These are phyloP conservation scores for Cladophialophora carrionii DNA, from an alignment of 2,329 filamentous ascomycete genomes.

Conservation along the genomic window DNA sequence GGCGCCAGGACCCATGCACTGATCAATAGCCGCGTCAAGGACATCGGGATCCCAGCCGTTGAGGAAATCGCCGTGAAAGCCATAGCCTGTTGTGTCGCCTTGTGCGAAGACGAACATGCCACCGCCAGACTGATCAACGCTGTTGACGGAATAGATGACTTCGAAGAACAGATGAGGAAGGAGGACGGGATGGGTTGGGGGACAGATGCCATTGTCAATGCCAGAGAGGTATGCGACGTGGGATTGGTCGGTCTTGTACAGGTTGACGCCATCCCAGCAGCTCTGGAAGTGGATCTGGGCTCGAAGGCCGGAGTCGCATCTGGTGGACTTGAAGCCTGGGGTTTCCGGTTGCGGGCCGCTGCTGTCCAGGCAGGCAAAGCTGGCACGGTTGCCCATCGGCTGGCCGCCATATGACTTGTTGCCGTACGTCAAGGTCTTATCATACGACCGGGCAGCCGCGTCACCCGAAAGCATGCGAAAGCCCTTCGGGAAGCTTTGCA, in stretches of 20 bases:
- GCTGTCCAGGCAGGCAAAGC: slow-evolving; percentile 95
- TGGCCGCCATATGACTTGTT: slow-evolving; percentile 45
- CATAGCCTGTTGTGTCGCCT: slow-evolving; percentile 74
- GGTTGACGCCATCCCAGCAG: slow-evolving; percentile 78
- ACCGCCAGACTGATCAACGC: slow-evolving; percentile 50
- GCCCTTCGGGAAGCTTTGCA: slow-evolving; percentile 73
- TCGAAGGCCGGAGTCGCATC: slow-evolving; percentile 80
- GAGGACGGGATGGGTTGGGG: slow-evolving; percentile 67
- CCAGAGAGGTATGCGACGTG: slow-evolving; percentile 78
- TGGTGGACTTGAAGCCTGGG: slow-evolving; percentile 72
- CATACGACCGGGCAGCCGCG: slow-evolving; percentile 44
- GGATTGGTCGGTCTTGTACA: slow-evolving; percentile 58
- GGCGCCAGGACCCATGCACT: slow-evolving; percentile 65
- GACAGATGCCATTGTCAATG: slow-evolving; percentile 77
- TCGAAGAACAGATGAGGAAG: slow-evolving; percentile 80
- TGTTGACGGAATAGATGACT: slow-evolving; percentile 58
- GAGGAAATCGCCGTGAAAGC: slow-evolving; percentile 79
- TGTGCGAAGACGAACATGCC: slow-evolving; percentile 77
- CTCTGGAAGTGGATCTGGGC: slow-evolving; percentile 85
- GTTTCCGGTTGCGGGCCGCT: slow-evolving; percentile 61
- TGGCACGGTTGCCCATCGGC: slow-evolving; percentile 69
- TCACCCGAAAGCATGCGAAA: slow-evolving; percentile 84
- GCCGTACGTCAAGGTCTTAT: slow-evolving; percentile 30
- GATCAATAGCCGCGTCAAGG: slow-evolving; percentile 69
- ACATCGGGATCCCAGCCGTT: slow-evolving; percentile 73